phyloP scores from a whole-genome alignment of 2,329 filamentous ascomycete genomes.

The Bertia moriformis region DNA sequence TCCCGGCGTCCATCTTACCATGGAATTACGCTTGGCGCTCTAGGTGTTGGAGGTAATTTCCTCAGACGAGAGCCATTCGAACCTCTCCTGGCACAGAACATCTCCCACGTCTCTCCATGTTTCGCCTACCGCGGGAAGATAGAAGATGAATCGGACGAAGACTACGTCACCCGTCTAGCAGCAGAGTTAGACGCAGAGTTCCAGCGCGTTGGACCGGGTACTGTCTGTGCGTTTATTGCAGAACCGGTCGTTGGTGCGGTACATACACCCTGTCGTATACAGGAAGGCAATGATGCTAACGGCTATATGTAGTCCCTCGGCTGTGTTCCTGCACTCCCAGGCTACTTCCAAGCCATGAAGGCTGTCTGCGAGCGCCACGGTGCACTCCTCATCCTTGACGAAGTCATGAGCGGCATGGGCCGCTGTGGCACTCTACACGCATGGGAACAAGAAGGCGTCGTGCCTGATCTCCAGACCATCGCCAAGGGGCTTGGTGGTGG shows the following conservation, averaged over 20 bases:
- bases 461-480: constrained; percentile 51
- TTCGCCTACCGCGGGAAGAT: constrained; percentile 43
- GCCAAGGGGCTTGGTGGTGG: constrained; percentile 55
- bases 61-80: constrained; percentile 41
- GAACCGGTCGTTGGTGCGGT: constrained; percentile 55
- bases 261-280: too few species aligned
- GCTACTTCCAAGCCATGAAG: constrained; percentile 58
- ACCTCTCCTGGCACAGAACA: constrained; percentile 35
- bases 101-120: constrained; percentile 45
- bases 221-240: constrained; percentile 50
- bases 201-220: constrained; percentile 40
- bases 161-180: constrained; percentile 41
- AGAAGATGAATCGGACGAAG: constrained; percentile 30
- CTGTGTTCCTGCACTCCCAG: constrained; percentile 48
- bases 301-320: constrained; percentile 37
- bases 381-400: constrained; percentile 64
- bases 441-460: constrained; percentile 41
- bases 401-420: constrained; percentile 59
- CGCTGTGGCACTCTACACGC: constrained; percentile 43
- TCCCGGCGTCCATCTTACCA: constrained; percentile 54
- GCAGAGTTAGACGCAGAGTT: constrained; percentile 51
- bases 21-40: constrained; percentile 50
- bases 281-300: too few species aligned
- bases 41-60: constrained; percentile 45
- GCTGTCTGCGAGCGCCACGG: constrained; percentile 57